Percentiles rank a stretch among this genome's conserved stretches.
Conservation (phyloP, 106 monocot genomes). For the Apostasia shenzhenica region DNA sequence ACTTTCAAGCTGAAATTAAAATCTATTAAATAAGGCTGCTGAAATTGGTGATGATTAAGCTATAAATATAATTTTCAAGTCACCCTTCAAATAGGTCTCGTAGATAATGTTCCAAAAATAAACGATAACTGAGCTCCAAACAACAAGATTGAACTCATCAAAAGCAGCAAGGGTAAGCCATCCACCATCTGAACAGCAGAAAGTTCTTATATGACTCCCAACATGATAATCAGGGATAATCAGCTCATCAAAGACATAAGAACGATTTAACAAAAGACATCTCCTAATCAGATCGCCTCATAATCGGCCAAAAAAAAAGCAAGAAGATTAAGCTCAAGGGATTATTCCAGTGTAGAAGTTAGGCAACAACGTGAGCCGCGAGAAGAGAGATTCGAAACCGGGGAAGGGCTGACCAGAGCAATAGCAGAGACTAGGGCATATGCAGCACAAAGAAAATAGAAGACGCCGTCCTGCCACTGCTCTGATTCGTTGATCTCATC, state of each 20-base stretch:
- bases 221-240: too few species aligned
- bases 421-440: constrained; percentile 53
- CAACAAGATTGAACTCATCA: not conserved
- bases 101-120: not conserved
- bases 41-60: not conserved
- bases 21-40: not conserved
- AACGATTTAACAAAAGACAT: too few species aligned
- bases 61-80: not conserved
- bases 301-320: too few species aligned
- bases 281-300: too few species aligned
- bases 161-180: not conserved
- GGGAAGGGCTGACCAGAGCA: constrained; percentile 25
- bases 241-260: too few species aligned
- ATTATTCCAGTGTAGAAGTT: too few species aligned
- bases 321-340: too few species aligned
- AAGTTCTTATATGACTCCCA: too few species aligned
- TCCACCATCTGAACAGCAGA: too few species aligned
- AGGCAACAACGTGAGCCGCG: not conserved
- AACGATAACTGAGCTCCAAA: not conserved
- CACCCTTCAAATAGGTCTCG: not conserved
- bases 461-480: constrained; percentile 48
- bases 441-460: constrained; percentile 47
- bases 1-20: too few species aligned
- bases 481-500: constrained; percentile 37
- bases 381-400: not conserved